Conservation (phyloP, 306 rosid genomes). For the Hippophae tibetana region DNA sequence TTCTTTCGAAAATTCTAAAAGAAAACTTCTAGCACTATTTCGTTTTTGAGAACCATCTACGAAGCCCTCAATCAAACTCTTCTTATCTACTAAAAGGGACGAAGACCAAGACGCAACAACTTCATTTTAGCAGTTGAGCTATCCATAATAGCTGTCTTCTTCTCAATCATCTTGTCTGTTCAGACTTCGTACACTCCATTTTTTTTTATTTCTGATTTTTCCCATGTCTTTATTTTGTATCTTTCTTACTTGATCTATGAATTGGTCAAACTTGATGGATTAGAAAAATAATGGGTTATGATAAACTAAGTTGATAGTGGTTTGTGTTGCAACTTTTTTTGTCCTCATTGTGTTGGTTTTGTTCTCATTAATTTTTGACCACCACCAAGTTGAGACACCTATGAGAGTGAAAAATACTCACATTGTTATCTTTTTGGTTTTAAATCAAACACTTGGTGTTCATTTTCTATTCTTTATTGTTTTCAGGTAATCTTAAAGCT, state of each 20-base stretch:
- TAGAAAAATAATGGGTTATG: neutral
- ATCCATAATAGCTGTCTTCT: slow-evolving; percentile 25
- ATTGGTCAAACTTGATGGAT: slow-evolving; percentile 20
- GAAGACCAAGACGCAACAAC: no score
- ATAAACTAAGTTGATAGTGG: slow-evolving; percentile 4
- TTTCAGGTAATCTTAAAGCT: no score
- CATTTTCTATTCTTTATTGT: neutral
- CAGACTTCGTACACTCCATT: slow-evolving; percentile 1
- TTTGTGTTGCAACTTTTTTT: neutral
- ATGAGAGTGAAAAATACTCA: slow-evolving; percentile 4
- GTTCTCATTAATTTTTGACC: neutral
- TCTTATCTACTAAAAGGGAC: no score
- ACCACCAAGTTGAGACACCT: slow-evolving; percentile 9
- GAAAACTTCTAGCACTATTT: no score
- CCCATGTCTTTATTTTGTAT: neutral
- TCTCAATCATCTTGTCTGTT: slow-evolving; percentile 2
- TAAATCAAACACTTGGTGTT: neutral
- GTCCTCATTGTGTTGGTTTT: neutral
- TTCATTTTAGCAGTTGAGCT: neutral
- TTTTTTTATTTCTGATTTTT: neutral
- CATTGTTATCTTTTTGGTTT: neutral
- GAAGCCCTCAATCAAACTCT: neutral
- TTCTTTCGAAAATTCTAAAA: no score
- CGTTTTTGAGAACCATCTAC: neutral
- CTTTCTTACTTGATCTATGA: slow-evolving; percentile 12